These are phyloP conservation scores for Sutorius eximius DNA, from an alignment of 1,284 basidiomycete species.

Conservation along the genomic window DNA sequence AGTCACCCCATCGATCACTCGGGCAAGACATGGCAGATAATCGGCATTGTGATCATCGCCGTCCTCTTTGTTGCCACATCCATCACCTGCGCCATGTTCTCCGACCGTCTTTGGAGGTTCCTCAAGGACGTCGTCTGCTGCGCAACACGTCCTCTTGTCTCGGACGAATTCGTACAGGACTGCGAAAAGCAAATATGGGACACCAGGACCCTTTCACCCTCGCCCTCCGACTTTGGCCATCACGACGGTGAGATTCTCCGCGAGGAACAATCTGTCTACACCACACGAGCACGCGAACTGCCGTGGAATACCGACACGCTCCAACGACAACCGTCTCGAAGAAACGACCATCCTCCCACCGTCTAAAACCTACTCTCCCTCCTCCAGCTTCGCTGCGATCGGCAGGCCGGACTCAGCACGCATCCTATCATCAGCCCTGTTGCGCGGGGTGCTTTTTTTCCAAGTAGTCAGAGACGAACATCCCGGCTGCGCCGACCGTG, in stretches of 20 bases:
- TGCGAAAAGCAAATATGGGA: conserved; percentile 63
- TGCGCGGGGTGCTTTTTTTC: conserved; percentile 39
- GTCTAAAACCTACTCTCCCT: conserved; percentile 7
- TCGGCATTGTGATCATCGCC: conserved; percentile 61
- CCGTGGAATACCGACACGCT: conserved; percentile 27
- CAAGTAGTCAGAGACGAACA: conserved; percentile 56
- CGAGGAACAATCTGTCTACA: not conserved
- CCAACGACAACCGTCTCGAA: conserved; percentile 24
- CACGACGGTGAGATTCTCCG: not conserved
- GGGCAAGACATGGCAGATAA: conserved; percentile 57
- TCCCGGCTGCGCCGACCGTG: conserved; percentile 49
- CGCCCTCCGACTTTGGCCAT: conserved; percentile 7
- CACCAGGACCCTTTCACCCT: conserved; percentile 45
- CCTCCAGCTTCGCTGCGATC: not conserved
- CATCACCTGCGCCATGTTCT: conserved; percentile 58
- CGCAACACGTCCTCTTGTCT: conserved; percentile 35
- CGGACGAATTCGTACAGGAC: conserved; percentile 62
- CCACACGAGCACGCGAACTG: conserved; percentile 21
- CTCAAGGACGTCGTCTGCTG: conserved; percentile 49
- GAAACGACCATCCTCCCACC: conserved; percentile 12
- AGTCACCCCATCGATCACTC: conserved; percentile 9
- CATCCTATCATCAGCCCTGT: conserved; percentile 2
- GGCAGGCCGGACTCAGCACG: conserved; percentile 16
- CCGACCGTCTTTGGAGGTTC: conserved; percentile 65
- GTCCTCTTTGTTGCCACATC: conserved; percentile 54